Evolutionary conservation across 2,329 filamentous ascomycete genomes (phyloP).

Genomic region (Lecanicillium sp.): DNA sequence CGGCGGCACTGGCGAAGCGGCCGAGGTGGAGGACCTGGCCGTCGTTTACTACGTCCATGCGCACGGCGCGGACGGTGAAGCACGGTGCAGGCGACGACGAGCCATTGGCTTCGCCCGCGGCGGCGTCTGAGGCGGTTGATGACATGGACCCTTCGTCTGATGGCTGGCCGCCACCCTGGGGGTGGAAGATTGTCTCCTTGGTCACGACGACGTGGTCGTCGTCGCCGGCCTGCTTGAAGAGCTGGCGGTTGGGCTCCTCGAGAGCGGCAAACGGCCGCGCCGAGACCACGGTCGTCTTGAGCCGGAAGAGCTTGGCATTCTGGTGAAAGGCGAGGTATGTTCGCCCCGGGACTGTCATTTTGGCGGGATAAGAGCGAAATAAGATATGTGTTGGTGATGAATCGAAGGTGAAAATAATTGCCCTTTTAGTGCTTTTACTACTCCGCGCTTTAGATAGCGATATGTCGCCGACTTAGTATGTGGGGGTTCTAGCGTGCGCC

Average conservation of each 20-base stretch:
- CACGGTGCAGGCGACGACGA: conserved; percentile 7
- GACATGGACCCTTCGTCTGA: conserved; percentile 56
- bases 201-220: conserved; percentile 52
- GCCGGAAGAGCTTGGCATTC: conserved; percentile 32
- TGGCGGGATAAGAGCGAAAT: background rate
- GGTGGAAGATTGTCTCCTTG: conserved; percentile 64
- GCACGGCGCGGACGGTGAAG: conserved; percentile 50
- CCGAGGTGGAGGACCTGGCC: conserved; percentile 61
- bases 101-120: conserved; percentile 8
- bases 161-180: conserved; percentile 68
- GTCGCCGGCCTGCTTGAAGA: conserved; percentile 50
- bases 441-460: too few relatives aligned
- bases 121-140: conserved; percentile 6
- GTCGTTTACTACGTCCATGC: conserved; percentile 41
- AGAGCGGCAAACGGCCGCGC: conserved; percentile 42
- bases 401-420: too few relatives aligned
- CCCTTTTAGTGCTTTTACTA: too few relatives aligned
- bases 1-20: conserved; percentile 32
- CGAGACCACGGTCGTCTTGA: conserved; percentile 36
- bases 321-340: conserved; percentile 38
- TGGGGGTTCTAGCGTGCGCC: too few relatives aligned
- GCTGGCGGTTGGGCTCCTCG: conserved; percentile 39
- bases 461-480: too few relatives aligned
- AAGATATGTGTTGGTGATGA: background rate
- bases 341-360: conserved; percentile 15